A percentile compares a stretch with the other conserved stretches of the same genome.
These are phyloP conservation scores for Cichorium intybus DNA, from an alignment of 140 eudicot species.

Conservation along the genomic window DNA sequence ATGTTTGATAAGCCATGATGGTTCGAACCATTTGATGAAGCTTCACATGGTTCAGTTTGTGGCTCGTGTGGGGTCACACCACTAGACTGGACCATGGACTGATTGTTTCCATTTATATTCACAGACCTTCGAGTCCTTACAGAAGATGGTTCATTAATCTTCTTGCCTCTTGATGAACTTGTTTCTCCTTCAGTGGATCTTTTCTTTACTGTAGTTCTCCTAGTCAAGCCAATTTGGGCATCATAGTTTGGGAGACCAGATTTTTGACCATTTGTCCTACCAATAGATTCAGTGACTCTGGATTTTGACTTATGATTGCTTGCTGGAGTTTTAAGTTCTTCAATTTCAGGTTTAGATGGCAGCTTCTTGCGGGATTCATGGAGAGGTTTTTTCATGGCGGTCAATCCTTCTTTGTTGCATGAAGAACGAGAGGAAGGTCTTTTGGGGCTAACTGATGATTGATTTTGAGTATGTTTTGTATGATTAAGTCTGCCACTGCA, in stretches of 20 bases:
- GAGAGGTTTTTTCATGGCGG: conserved; percentile 27
- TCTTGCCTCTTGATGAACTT: conserved; percentile 59
- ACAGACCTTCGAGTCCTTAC: conserved; percentile 52
- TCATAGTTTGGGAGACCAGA: conserved; percentile 36
- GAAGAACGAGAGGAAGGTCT: conserved; percentile 38
- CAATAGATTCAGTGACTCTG: conserved; percentile 26
- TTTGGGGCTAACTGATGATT: conserved; percentile 31
- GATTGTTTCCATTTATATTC: conserved; percentile 23
- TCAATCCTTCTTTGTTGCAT: conserved; percentile 32
- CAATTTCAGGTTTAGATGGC: conserved; percentile 17
- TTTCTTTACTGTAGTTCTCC: conserved; percentile 34
- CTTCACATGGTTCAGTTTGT: conserved; percentile 26
- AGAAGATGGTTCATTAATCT: conserved; percentile 27
- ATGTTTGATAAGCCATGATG: conserved; percentile 26
- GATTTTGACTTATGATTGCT: conserved; percentile 25
- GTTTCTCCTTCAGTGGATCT: conserved; percentile 63
- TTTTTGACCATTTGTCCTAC: conserved; percentile 26
- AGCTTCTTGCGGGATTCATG: conserved; percentile 31
- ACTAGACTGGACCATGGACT: conserved; percentile 24
- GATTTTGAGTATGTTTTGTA: conserved; percentile 28
- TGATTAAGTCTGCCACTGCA: conserved; percentile 77
- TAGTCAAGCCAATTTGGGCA: conserved; percentile 26
- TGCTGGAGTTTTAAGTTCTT: conserved; percentile 12
- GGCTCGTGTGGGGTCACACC: conserved; percentile 14
- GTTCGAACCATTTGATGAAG: conserved; percentile 32